phyloP scores from a whole-genome alignment of 306 rosid genomes.

The Quercus mongolica region DNA sequence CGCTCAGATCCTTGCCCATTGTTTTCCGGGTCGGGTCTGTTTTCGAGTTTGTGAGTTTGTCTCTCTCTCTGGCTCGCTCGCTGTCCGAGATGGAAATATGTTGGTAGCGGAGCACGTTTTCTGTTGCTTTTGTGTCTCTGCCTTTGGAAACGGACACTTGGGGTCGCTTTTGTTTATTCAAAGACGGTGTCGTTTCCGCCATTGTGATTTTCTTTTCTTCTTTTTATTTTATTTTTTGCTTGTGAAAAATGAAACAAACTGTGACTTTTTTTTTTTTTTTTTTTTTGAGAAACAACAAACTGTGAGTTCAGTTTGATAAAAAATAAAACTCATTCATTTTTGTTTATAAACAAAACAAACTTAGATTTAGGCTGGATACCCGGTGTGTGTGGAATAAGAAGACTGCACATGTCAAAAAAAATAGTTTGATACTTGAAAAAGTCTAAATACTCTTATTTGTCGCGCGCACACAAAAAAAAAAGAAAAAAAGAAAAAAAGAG shows the following conservation, averaged over 20 bases:
- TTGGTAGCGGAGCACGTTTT: neutral
- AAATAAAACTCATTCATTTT: no score
- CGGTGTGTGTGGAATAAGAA: no score
- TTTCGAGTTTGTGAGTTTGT: neutral
- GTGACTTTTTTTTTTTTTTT: neutral
- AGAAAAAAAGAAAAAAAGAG: no score
- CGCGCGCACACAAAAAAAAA: rapidly evolving
- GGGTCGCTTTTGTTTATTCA: neutral
- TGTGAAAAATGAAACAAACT: neutral
- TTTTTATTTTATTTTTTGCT: neutral
- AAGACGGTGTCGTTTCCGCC: neutral
- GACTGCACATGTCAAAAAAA: no score
- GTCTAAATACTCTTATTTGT: no score
- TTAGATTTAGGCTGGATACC: no score
- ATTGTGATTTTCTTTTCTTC: neutral
- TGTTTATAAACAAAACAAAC: no score
- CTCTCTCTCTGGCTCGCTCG: neutral
- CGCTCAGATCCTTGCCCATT: constrained; percentile 96
- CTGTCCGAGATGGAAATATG: neutral
- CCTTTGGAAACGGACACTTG: neutral
- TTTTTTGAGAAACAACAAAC: neutral
- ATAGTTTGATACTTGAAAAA: no score
- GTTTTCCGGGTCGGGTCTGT: constrained; percentile 23
- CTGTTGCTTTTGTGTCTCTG: neutral
- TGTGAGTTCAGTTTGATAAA: neutral